phyloP scores from a whole-genome alignment of 495 filamentous ascomycete genomes.

The Xylaria venustula region DNA sequence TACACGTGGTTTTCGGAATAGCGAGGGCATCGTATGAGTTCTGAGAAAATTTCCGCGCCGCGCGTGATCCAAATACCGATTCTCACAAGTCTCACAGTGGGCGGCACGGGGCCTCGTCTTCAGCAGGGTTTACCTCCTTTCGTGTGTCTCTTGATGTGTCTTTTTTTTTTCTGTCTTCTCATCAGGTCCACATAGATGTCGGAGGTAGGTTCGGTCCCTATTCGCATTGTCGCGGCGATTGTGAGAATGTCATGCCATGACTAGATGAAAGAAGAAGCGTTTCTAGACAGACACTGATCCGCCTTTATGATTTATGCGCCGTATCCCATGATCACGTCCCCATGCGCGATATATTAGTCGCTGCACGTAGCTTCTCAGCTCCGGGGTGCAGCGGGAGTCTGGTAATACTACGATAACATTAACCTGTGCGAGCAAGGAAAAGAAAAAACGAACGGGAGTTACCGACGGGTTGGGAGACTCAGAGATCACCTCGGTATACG shows the following conservation, averaged over 20 bases:
- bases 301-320: not conserved
- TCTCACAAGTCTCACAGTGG: not conserved
- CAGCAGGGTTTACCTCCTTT: too few species aligned
- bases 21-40: not conserved
- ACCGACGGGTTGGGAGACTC: conserved; percentile 4
- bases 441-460: not conserved
- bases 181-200: not conserved
- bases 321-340: conserved; percentile 10
- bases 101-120: not conserved
- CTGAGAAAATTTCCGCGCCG: too few species aligned
- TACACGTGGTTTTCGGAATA: not conserved
- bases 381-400: conserved; percentile 8
- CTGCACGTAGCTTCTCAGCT: not conserved
- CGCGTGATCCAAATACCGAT: not conserved
- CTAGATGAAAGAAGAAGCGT: too few species aligned
- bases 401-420: not conserved
- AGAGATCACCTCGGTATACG: too few species aligned
- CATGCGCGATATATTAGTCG: not conserved
- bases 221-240: not conserved
- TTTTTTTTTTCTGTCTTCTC: too few species aligned
- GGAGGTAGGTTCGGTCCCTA: not conserved
- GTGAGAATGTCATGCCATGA: not conserved
- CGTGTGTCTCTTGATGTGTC: too few species aligned
- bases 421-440: not conserved
- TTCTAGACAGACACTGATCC: too few species aligned